Evolutionary conservation across 768 basidiomycete genomes (phyloP).

Genomic region (Boletellus emodensis): DNA sequence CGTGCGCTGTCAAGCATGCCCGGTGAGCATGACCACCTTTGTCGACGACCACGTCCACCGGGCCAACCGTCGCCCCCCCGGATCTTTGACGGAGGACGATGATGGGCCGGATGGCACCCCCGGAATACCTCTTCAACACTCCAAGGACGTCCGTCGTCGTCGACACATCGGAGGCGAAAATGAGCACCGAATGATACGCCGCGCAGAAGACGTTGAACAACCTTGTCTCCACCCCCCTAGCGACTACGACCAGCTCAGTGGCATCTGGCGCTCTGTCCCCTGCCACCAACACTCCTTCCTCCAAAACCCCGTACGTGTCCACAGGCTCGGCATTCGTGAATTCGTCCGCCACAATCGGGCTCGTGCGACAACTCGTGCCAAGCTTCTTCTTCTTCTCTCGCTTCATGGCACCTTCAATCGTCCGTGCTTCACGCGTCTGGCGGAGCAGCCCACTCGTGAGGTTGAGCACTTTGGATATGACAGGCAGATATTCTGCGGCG

Average conservation of each 20-base stretch:
- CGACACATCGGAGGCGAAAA: constrained; percentile 19
- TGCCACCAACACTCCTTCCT: constrained; percentile 3
- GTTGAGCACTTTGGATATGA: constrained; percentile 44
- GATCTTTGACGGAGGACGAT: constrained; percentile 11
- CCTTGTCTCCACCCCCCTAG: neutral
- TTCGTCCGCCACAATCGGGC: constrained; percentile 42
- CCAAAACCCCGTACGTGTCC: constrained; percentile 2
- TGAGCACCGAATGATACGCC: constrained; percentile 20
- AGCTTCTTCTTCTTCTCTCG: constrained; percentile 33
- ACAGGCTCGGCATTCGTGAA: neutral
- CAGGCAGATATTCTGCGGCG: constrained; percentile 40
- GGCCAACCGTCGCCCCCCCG: constrained; percentile 1
- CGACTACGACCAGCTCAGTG: neutral
- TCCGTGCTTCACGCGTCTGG: neutral
- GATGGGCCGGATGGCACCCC: constrained; percentile 1
- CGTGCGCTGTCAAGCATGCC: constrained; percentile 33
- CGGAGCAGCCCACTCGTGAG: constrained; percentile 31
- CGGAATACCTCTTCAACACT: constrained; percentile 4
- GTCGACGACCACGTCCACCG: constrained; percentile 36
- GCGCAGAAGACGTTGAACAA: neutral
- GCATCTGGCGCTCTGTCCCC: constrained; percentile 18
- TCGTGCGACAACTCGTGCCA: constrained; percentile 52
- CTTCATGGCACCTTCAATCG: neutral
- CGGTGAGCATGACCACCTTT: constrained; percentile 35
- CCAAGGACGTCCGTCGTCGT: constrained; percentile 6